Conservation (phyloP, 176 grass and related monocot genomes). For the Bromus sterilis region DNA sequence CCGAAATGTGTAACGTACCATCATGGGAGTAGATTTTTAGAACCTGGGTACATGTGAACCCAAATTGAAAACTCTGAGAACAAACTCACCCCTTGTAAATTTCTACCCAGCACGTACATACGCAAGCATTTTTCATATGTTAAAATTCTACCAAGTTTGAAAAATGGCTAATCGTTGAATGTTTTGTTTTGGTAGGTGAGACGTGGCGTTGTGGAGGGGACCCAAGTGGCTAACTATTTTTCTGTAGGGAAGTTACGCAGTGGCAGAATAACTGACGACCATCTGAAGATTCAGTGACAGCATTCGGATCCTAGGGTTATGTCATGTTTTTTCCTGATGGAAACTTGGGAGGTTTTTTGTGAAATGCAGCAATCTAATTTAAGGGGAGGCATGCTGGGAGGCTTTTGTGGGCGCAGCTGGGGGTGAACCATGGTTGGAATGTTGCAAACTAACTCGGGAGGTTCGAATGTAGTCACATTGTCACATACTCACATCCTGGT, state of each 20-base stretch:
- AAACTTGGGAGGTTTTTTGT: background rate
- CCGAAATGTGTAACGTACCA: background rate
- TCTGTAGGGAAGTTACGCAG: background rate
- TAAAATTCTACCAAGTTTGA: background rate
- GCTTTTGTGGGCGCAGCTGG: too few relatives aligned
- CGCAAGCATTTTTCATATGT: background rate
- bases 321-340: background rate
- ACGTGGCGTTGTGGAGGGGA: background rate
- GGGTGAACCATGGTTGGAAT: too few relatives aligned
- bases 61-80: background rate
- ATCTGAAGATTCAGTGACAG: background rate
- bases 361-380: too few relatives aligned
- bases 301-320: background rate
- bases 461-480: background rate
- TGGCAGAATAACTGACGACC: background rate
- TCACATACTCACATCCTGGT: background rate
- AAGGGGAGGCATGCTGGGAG: too few relatives aligned
- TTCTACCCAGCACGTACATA: background rate
- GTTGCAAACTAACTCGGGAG: background rate
- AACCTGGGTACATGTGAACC: background rate
- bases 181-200: background rate
- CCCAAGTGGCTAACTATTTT: background rate
- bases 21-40: background rate
- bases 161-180: background rate
- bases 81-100: background rate